Evolutionary conservation across 768 basidiomycete genomes (phyloP).

Genomic region (Lactarius hatsudake): DNA sequence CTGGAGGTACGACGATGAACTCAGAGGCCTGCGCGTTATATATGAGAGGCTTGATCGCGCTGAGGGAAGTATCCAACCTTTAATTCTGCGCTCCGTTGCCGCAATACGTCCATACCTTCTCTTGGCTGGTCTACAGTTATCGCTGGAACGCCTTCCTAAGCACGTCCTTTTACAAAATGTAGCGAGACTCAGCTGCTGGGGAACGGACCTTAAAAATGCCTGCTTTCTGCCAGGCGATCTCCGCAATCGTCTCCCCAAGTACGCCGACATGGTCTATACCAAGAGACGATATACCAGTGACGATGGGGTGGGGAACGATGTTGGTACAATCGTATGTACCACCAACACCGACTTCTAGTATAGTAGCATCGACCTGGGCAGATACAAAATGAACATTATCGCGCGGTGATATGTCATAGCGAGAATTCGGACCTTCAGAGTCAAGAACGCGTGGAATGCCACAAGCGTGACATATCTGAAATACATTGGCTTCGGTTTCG

Average conservation of each 20-base stretch:
- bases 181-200: background rate
- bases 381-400: background rate
- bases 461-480: constrained; percentile 92
- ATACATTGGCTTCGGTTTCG: constrained; percentile 80
- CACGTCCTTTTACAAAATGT: background rate
- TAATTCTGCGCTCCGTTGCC: constrained; percentile 59
- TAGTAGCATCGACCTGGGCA: constrained; percentile 74
- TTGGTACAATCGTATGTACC: constrained; percentile 95
- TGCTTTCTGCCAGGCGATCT: constrained; percentile 94
- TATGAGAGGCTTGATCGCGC: constrained; percentile 12
- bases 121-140: constrained; percentile 74
- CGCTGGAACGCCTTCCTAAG: constrained; percentile 77
- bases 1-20: constrained; percentile 58
- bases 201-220: constrained; percentile 86
- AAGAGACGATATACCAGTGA: constrained; percentile 84
- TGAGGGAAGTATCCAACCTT: constrained; percentile 44
- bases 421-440: constrained; percentile 48
- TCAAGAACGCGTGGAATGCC: constrained; percentile 86
- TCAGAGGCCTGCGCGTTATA: constrained; percentile 51
- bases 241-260: constrained; percentile 80
- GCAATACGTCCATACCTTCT: constrained; percentile 67
- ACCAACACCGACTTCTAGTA: constrained; percentile 96
- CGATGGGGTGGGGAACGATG: constrained; percentile 86
- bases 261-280: constrained; percentile 90
- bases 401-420: background rate